These are phyloP conservation scores for Senna tora DNA, from an alignment of 306 rosid species.

Conservation along the genomic window DNA sequence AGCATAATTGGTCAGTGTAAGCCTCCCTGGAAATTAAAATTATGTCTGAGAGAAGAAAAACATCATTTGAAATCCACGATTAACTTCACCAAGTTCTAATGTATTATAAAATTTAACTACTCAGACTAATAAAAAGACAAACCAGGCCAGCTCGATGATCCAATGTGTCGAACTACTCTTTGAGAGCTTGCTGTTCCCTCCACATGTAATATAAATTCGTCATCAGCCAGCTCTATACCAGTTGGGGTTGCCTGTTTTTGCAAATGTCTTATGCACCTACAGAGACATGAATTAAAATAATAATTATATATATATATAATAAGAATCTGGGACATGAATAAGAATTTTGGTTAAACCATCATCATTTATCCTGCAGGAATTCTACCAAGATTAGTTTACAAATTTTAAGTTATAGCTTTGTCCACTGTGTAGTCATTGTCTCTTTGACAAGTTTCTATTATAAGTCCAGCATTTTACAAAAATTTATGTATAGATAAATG, in stretches of 20 bases:
- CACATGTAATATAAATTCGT: conserved; percentile 81
- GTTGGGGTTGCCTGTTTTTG: conserved; percentile 70
- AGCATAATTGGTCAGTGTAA: conserved; percentile 81
- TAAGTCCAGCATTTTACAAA: conserved; percentile 6
- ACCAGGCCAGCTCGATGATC: conserved; percentile 95
- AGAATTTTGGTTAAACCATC: conserved; percentile 15
- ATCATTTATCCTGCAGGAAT: conserved; percentile 10
- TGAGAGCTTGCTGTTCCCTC: conserved; percentile 89
- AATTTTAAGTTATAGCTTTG: no score
- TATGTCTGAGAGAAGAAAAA: conserved; percentile 5
- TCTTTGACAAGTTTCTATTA: not conserved
- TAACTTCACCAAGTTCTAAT: conserved; percentile 13
- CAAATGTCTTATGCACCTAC: conserved; percentile 65
- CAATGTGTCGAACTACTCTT: conserved; percentile 90
- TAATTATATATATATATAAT: no score
- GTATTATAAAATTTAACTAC: conserved; percentile 4
- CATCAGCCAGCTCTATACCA: conserved; percentile 75
- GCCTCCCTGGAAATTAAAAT: conserved; percentile 71
- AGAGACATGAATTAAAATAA: conserved; percentile 20
- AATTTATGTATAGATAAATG: not conserved
- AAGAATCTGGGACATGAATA: conserved; percentile 5
- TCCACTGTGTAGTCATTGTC: not conserved
- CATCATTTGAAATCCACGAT: conserved; percentile 19
- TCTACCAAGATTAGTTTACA: conserved; percentile 17
- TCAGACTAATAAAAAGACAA: conserved; percentile 33